These are phyloP conservation scores for Melaleuca quinquenervia DNA, from an alignment of 345 rosid species.

Conservation along the genomic window DNA sequence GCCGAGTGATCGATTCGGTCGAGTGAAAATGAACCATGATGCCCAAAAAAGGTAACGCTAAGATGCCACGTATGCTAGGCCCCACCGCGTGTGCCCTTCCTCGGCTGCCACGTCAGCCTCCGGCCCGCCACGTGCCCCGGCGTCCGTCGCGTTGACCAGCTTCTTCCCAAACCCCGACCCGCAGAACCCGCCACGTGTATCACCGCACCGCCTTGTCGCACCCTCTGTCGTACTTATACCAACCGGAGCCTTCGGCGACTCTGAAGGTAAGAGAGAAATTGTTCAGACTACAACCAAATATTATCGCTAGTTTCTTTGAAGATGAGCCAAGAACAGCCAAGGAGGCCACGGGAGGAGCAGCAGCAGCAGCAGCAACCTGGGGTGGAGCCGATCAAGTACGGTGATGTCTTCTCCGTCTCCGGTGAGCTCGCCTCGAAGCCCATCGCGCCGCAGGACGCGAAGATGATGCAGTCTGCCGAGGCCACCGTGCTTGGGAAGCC, in stretches of 20 bases:
- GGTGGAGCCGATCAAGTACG: conserved; percentile 12
- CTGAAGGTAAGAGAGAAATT: too few species aligned
- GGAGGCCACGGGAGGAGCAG: neutral
- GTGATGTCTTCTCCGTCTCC: conserved; percentile 19
- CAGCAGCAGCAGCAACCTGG: neutral
- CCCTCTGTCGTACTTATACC: neutral
- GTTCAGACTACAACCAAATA: too few species aligned
- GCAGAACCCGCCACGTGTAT: neutral
- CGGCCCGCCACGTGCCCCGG: neutral
- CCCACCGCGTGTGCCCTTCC: neutral
- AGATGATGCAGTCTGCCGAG: conserved; percentile 23
- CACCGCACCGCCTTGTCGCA: neutral
- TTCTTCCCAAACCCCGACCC: neutral
- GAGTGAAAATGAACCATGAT: too few species aligned
- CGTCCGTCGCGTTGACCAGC: too few species aligned
- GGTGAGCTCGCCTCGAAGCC: conserved; percentile 17
- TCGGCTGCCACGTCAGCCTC: neutral
- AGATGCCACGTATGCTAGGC: neutral
- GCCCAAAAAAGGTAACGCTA: neutral
- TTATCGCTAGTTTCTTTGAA: neutral
- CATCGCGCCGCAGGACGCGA: conserved; percentile 17
- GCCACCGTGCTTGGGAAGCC: conserved; percentile 7
- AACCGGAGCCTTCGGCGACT: neutral
- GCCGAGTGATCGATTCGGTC: too few species aligned
- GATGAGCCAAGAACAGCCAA: conserved; percentile 32